These are phyloP conservation scores for Calonectria crousiana DNA, from an alignment of 2,329 filamentous ascomycete species.

Conservation along the genomic window DNA sequence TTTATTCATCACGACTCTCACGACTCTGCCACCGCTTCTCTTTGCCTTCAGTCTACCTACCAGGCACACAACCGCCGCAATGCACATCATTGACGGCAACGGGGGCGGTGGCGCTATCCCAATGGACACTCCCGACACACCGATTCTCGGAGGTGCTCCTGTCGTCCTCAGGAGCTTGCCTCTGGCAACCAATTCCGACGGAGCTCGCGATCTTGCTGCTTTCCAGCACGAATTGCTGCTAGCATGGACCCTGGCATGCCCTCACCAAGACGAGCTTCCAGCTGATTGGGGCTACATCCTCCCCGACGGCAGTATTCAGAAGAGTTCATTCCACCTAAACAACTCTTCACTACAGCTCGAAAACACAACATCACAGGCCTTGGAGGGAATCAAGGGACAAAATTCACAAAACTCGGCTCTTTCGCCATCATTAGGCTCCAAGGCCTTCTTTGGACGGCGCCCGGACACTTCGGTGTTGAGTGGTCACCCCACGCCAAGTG, in stretches of 20 bases:
- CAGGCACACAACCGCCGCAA: conserved; percentile 22
- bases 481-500: background rate
- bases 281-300: conserved; percentile 31
- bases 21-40: conserved; percentile 7
- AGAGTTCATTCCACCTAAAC: conserved; percentile 27
- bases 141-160: background rate
- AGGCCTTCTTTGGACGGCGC: conserved; percentile 23
- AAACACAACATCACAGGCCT: conserved; percentile 28
- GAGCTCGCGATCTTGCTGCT: conserved; percentile 17
- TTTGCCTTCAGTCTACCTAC: background rate
- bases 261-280: conserved; percentile 13
- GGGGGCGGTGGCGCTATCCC: conserved; percentile 31
- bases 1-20: conserved; percentile 9
- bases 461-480: conserved; percentile 11
- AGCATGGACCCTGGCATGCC: conserved; percentile 29
- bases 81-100: conserved; percentile 40
- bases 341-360: conserved; percentile 20
- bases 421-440: conserved; percentile 20
- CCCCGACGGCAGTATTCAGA: conserved; percentile 27
- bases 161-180: conserved; percentile 26
- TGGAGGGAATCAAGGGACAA: conserved; percentile 25
- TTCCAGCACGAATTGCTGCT: conserved; percentile 27
- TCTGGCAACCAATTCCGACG: conserved; percentile 8
- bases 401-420: background rate
- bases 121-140: conserved; percentile 13